Percentiles rank a stretch among this genome's conserved stretches.
Evolutionary conservation across 305 asterid genomes (phyloP).

Genomic region (Fraxinus xanthoxyloides): DNA sequence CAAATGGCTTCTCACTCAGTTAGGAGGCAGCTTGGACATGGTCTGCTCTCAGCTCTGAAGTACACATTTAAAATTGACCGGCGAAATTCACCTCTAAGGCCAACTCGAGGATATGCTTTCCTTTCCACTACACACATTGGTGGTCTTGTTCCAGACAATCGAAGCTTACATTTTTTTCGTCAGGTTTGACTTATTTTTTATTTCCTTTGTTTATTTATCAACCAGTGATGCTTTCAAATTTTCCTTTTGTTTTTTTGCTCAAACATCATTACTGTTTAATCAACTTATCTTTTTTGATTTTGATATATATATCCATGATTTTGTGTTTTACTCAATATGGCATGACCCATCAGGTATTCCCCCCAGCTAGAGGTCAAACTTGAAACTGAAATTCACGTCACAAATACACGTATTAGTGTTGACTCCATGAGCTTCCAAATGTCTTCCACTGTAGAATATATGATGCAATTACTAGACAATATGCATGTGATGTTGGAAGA

Average conservation of each 20-base stretch:
- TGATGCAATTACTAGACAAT: constrained; percentile 7
- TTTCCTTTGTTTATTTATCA: not conserved
- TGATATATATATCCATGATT: not conserved
- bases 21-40: constrained; percentile 98
- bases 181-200: constrained; percentile 51
- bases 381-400: not conserved
- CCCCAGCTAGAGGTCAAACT: constrained; percentile 5
- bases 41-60: constrained; percentile 70
- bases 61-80: constrained; percentile 70
- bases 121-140: constrained; percentile 79
- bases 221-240: constrained; percentile 2
- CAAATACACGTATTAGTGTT: not conserved
- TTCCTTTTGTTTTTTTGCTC: not conserved
- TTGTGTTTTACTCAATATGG: not conserved
- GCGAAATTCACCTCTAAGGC: constrained; percentile 80
- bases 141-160: constrained; percentile 81
- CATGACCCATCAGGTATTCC: not conserved
- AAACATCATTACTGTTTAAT: constrained; percentile 3
- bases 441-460: not conserved
- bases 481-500: constrained; percentile 11
- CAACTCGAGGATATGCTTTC: constrained; percentile 86
- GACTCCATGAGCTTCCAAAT: not conserved
- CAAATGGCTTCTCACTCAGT: constrained; percentile 82
- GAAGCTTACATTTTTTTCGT: constrained; percentile 78
- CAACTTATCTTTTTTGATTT: not conserved